These are phyloP conservation scores for Bathelium albidoporum DNA, from an alignment of 495 filamentous ascomycete species.

Conservation along the genomic window DNA sequence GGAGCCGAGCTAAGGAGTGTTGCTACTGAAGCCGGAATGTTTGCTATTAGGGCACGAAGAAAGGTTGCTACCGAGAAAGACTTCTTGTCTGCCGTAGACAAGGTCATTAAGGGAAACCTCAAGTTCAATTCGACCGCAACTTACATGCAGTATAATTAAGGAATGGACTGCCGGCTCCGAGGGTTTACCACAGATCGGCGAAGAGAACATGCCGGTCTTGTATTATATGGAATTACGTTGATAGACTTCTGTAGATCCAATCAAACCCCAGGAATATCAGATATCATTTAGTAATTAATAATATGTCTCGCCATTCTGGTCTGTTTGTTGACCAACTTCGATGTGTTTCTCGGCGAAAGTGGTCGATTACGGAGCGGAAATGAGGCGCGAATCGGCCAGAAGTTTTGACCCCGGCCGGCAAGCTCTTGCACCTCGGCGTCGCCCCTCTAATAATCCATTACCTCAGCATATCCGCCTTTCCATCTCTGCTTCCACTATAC, in stretches of 20 bases:
- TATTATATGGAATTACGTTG: not conserved
- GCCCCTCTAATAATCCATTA: conserved; percentile 3
- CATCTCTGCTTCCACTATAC: not conserved
- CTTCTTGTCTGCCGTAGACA: conserved; percentile 94
- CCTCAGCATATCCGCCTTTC: not conserved
- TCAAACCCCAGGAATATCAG: too few species aligned
- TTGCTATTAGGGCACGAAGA: conserved; percentile 87
- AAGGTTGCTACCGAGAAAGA: conserved; percentile 99
- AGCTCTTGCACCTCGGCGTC: not conserved
- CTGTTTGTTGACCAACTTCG: too few species aligned
- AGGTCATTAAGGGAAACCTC: conserved; percentile 98
- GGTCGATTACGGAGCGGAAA: not conserved
- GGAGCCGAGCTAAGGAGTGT: conserved; percentile 91
- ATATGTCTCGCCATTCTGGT: too few species aligned
- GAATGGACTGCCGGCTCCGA: not conserved
- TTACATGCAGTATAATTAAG: conserved; percentile 98
- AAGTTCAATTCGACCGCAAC: conserved; percentile 99
- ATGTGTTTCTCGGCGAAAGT: conserved; percentile 4
- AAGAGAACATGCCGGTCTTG: not conserved
- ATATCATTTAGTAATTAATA: too few species aligned
- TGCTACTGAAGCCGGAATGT: conserved; percentile 99
- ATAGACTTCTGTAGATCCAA: not conserved
- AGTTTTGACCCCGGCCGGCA: not conserved
- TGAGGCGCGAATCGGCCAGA: not conserved
- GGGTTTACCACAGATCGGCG: not conserved